Percentiles rank a stretch among this genome's conserved stretches.
These are phyloP conservation scores for Funneliformis mosseae DNA, from an alignment of 192 early-diverging fungal species.

Conservation along the genomic window DNA sequence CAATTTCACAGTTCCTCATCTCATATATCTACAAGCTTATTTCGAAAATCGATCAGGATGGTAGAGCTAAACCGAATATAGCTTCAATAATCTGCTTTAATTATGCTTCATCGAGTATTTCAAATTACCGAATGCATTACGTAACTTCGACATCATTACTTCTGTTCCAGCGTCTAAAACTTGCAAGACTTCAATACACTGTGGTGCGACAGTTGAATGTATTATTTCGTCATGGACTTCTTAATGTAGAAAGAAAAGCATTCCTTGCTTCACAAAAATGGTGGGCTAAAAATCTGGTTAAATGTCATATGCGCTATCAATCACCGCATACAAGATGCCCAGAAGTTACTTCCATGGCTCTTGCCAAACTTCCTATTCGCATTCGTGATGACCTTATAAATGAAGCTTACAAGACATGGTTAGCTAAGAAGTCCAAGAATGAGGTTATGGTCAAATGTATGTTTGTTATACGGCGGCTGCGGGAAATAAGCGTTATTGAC, in stretches of 20 bases:
- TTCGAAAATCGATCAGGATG: not conserved
- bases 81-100: conserved; percentile 1
- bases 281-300: not conserved
- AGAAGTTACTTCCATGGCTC: not conserved
- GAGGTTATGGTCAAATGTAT: conserved; percentile 38
- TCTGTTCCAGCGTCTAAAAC: not conserved
- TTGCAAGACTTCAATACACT: conserved; percentile 7
- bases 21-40: conserved; percentile 21
- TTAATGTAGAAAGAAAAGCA: not conserved
- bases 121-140: not conserved
- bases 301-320: too few species aligned
- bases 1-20: conserved; percentile 4
- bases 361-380: not conserved
- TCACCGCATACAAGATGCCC: too few species aligned
- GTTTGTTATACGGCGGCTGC: not conserved
- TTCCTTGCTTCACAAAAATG: not conserved
- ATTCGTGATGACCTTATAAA: not conserved
- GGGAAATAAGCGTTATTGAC: not conserved
- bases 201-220: not conserved
- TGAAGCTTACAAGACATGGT: not conserved
- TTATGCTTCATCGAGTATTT: not conserved
- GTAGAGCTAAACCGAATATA: not conserved
- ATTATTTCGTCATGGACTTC: not conserved
- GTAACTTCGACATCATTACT: not conserved
- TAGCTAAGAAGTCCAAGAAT: conserved; percentile 18